A percentile compares a stretch with the other conserved stretches of the same genome.
Conservation (phyloP, 345 rosid species). For the Raphanus sativus region DNA sequence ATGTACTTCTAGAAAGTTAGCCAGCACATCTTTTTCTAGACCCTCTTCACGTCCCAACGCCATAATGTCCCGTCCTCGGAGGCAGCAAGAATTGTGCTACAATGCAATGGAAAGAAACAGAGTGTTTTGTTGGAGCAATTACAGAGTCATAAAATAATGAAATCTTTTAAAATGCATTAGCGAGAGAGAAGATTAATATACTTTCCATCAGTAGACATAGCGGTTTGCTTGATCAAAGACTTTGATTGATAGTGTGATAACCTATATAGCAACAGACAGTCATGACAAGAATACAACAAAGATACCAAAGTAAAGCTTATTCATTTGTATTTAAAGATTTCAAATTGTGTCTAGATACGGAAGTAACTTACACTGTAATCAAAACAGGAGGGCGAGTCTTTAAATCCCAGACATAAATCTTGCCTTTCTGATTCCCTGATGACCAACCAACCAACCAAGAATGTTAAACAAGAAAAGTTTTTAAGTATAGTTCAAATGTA, state of each 20-base stretch:
- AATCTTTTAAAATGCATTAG: neutral
- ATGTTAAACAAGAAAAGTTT: neutral
- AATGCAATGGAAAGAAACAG: conserved; percentile 17
- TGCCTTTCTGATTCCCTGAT: conserved; percentile 92
- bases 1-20: neutral
- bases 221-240: conserved; percentile 85
- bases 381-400: conserved; percentile 90
- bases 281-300: conserved; percentile 26
- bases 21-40: neutral
- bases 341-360: neutral
- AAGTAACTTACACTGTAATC: conserved; percentile 55
- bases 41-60: conserved; percentile 72
- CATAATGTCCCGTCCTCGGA: conserved; percentile 94
- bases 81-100: conserved; percentile 89
- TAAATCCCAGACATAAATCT: conserved; percentile 91
- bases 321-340: neutral
- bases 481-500: neutral
- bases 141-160: conserved; percentile 1
- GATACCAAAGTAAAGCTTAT: conserved; percentile 6
- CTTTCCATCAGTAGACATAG: conserved; percentile 93
- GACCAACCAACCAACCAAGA: conserved; percentile 1
- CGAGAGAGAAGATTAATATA: conserved; percentile 31
- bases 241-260: conserved; percentile 74
- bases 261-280: conserved; percentile 47
- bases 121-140: neutral